A percentile compares a stretch with the other conserved stretches of the same genome.
phyloP scores from a whole-genome alignment of 2,329 filamentous ascomycete species.

The Colletotrichum viniferum region DNA sequence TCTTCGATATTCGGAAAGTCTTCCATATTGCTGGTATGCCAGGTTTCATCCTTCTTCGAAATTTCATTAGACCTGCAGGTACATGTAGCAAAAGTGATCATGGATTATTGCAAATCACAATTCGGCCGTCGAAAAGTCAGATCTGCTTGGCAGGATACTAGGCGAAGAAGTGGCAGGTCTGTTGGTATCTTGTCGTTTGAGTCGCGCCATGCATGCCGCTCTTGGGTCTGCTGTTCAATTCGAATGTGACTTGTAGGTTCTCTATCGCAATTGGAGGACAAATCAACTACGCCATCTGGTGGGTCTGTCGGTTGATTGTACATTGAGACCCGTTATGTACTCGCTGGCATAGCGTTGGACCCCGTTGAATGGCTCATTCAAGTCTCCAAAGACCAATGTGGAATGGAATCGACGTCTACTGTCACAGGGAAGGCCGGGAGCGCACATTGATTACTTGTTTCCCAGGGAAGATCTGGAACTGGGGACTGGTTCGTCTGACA shows the following conservation, averaged over 20 bases:
- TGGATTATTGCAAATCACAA: not conserved
- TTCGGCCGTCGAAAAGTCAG: not conserved
- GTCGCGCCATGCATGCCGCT: not conserved
- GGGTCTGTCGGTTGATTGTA: not conserved
- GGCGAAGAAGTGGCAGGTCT: not conserved
- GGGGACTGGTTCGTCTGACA: not conserved
- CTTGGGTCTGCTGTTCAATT: not conserved
- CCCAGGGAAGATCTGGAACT: not conserved
- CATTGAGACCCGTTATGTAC: too few relatives aligned
- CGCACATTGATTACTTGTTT: not conserved
- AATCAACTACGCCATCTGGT: not conserved
- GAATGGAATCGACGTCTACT: not conserved
- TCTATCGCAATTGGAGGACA: not conserved
- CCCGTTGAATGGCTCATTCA: not conserved
- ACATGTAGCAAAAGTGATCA: not conserved
- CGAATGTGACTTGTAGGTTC: not conserved
- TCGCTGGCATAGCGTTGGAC: not conserved
- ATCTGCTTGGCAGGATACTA: not conserved
- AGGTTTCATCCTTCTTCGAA: not conserved
- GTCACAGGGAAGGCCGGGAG: not conserved
- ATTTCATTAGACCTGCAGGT: not conserved
- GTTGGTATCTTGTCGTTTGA: not conserved
- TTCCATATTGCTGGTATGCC: not conserved
- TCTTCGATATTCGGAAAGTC: not conserved
- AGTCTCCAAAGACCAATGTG: not conserved